A percentile compares a stretch with the other conserved stretches of the same genome.
These are phyloP conservation scores for Trichomonas vaginalis DNA, from an alignment of 208 protist genomes.

Conservation along the genomic window DNA sequence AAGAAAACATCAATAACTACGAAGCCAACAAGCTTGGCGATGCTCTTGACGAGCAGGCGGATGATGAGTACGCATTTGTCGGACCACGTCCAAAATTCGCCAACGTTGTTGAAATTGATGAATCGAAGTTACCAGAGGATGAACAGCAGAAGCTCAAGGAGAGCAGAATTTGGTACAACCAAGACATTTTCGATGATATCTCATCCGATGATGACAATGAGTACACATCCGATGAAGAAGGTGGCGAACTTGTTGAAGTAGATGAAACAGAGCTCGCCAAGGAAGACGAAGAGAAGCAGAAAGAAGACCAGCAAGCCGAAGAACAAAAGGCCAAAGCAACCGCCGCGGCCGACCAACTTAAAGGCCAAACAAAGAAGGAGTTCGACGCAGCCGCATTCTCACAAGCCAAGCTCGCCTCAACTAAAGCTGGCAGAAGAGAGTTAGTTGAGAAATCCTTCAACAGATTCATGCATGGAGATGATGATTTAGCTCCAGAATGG, in stretches of 20 bases:
- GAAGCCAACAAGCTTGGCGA: not conserved
- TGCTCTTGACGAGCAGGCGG: no score
- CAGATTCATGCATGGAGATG: conserved; percentile 28
- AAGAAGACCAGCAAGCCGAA: not conserved
- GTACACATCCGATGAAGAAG: not conserved
- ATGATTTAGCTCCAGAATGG: conserved; percentile 29
- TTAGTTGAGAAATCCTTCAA: conserved; percentile 32
- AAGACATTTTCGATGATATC: not conserved
- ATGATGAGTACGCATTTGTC: not conserved
- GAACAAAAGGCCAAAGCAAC: not conserved
- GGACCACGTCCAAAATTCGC: not conserved
- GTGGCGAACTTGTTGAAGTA: not conserved
- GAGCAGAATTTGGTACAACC: not conserved
- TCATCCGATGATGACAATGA: not conserved
- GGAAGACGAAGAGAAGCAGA: not conserved
- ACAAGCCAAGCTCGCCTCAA: not conserved
- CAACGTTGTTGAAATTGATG: not conserved
- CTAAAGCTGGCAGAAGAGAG: conserved; percentile 16
- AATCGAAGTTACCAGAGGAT: not conserved
- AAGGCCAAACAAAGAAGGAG: not conserved
- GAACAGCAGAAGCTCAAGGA: not conserved
- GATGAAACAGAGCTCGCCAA: not conserved
- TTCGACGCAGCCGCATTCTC: not conserved
- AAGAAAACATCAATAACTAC: not conserved
- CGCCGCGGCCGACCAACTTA: not conserved